Evolutionary conservation across 73 alveolate species (phyloP), one percentile per base, ranked within the genome.

Genomic region (Paramecium octaurelia): DNA sequence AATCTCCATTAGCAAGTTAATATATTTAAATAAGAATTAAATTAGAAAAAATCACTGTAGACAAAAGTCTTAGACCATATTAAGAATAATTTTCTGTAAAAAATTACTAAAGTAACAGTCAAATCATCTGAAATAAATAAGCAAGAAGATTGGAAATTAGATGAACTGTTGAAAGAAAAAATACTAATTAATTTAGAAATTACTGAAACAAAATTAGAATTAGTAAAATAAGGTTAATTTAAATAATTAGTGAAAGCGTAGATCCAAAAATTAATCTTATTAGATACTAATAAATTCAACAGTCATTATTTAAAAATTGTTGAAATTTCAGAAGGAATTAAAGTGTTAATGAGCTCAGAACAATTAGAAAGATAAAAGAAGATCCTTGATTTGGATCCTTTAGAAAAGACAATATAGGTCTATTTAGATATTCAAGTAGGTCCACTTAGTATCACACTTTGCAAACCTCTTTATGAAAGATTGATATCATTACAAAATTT

Each of bases 391-490:
- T 23, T 80, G 8, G 91, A 80, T 80, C 91, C 91, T 8, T 48
- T 80, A 24, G 91, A 80, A 21, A 80, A 80, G n/a, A 80, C 91
- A n/a, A 80, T 80, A 9, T 9, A 80, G 46, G 73, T 80, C 21
- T 43, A 80, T 80, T 64, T 44, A 46, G 91, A 80, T 46, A 80
- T 80, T 3, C 29, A 80, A 43, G 70, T 21, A 5, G 91, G 91
- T 18, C 91, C 91, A 44, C 20, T 80, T 0, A 80, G 57, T 80
- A 42, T 80, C 8, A 80, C 91, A 8, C 57, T 80, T 16, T 80
- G 91, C 27, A 80, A 80, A 44, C 91, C 91, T 6, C 57, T 80
- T 16, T 80, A 31, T 80, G 91, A 80, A 80, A 80, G 91, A 80
- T 44, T 80, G 9, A 44, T 80, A 12, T 80, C 91, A 20, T 20